Evolutionary conservation across 2,329 filamentous ascomycete species (phyloP).

Genomic region (Raffaelea albimanens): DNA sequence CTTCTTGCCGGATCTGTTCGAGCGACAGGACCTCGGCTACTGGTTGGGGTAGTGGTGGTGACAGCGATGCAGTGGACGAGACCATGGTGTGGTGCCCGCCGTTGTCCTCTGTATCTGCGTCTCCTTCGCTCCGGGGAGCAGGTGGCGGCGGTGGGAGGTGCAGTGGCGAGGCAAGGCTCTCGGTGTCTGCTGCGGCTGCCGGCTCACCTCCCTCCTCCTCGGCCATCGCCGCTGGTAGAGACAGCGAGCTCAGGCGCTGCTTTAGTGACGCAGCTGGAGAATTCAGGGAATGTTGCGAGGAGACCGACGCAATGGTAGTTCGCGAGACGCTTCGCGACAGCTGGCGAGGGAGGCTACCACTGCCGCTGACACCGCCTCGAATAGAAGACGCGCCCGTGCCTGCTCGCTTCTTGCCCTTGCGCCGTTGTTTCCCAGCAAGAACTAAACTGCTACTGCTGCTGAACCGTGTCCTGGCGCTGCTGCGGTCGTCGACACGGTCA

Average conservation of each 20-base stretch:
- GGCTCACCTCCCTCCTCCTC: background rate
- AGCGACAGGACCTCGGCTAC: slow-evolving; percentile 28
- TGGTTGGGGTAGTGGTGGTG: background rate
- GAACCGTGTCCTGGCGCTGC: slow-evolving; percentile 54
- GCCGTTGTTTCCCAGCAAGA: slow-evolving; percentile 66
- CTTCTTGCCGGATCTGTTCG: slow-evolving; percentile 43
- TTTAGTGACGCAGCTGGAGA: slow-evolving; percentile 25
- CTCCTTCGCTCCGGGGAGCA: slow-evolving; percentile 20
- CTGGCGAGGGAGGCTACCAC: no score
- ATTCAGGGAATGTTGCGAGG: slow-evolving; percentile 16
- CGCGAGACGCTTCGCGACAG: slow-evolving; percentile 45
- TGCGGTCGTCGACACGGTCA: slow-evolving; percentile 69
- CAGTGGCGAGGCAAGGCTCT: no score
- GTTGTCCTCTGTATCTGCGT: slow-evolving; percentile 13
- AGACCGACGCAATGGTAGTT: slow-evolving; percentile 42
- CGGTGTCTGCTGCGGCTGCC: background rate
- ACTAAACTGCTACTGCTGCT: slow-evolving; percentile 41
- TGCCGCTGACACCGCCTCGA: background rate
- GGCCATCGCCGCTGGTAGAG: slow-evolving; percentile 5
- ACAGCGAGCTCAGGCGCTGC: slow-evolving; percentile 10
- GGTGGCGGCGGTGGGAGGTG: no score
- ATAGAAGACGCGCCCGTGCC: slow-evolving; percentile 7
- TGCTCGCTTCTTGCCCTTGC: slow-evolving; percentile 18
- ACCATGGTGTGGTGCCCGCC: no score
- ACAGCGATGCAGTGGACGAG: no score